Conservation (phyloP, 306 rosid species). For the Casuarina glauca region DNA sequence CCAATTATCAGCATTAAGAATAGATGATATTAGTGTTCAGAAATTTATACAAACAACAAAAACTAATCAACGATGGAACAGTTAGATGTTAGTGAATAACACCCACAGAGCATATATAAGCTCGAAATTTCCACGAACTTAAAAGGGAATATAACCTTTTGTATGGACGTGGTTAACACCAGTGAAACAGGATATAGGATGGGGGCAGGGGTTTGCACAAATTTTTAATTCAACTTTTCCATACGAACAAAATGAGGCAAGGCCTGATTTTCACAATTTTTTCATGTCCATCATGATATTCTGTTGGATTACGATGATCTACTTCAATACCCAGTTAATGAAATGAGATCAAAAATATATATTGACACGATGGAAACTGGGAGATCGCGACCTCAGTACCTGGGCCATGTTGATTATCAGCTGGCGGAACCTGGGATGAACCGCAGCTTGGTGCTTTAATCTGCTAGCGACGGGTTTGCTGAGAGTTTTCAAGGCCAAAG, state of each 20-base stretch:
- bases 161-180: neutral
- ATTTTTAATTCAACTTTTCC: neutral
- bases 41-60: neutral
- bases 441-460: constrained; percentile 69
- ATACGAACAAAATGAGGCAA: neutral
- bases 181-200: neutral
- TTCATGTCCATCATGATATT: neutral
- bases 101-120: neutral
- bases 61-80: neutral
- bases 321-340: neutral
- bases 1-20: constrained; percentile 21
- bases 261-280: neutral
- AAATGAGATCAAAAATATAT: constrained; percentile 10
- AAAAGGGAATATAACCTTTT: neutral
- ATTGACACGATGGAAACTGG: neutral
- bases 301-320: neutral
- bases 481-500: constrained; percentile 71
- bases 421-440: constrained; percentile 80
- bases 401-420: constrained; percentile 68
- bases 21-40: neutral
- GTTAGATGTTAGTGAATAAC: neutral
- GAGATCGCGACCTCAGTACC: constrained; percentile 33
- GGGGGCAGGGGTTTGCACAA: neutral
- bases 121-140: neutral
- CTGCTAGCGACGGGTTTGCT: constrained; percentile 83